Evolutionary conservation across 139 green algal genomes (phyloP).

Genomic region (Axilococcus clingmanii): DNA sequence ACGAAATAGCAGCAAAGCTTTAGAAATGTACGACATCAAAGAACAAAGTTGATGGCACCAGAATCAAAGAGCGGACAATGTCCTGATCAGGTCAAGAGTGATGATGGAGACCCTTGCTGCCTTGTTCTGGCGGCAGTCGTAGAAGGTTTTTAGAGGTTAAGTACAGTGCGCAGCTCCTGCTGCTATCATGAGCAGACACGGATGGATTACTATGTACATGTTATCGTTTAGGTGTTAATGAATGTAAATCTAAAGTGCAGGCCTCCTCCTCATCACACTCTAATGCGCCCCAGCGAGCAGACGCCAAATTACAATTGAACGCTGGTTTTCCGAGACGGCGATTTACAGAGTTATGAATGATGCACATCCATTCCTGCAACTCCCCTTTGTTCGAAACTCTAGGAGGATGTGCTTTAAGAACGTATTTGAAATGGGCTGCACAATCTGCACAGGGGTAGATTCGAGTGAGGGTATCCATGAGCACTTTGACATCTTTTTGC

Average conservation of each 20-base stretch:
- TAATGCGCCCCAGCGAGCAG: slow-evolving; percentile 54
- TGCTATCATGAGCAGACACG: too few relatives aligned
- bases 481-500: slow-evolving; percentile 41
- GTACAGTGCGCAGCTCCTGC: too few relatives aligned
- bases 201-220: too few relatives aligned
- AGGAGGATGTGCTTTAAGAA: slow-evolving; percentile 43
- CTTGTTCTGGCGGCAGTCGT: too few relatives aligned
- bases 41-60: too few relatives aligned
- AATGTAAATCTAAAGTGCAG: slow-evolving; percentile 11
- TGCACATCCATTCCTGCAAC: slow-evolving; percentile 77
- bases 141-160: too few relatives aligned
- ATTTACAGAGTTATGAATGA: slow-evolving; percentile 80
- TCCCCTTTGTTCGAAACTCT: slow-evolving; percentile 16
- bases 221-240: slow-evolving; percentile 2
- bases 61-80: too few relatives aligned
- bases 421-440: slow-evolving; percentile 71
- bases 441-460: slow-evolving; percentile 93
- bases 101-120: too few relatives aligned
- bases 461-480: slow-evolving; percentile 62
- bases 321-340: slow-evolving; percentile 58
- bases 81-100: too few relatives aligned
- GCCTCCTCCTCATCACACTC: slow-evolving; percentile 37
- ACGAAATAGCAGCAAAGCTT: too few relatives aligned
- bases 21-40: too few relatives aligned
- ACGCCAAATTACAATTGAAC: slow-evolving; percentile 76